Conservation (phyloP, 2,329 filamentous ascomycete species). For the Epichloe gansuensis region DNA sequence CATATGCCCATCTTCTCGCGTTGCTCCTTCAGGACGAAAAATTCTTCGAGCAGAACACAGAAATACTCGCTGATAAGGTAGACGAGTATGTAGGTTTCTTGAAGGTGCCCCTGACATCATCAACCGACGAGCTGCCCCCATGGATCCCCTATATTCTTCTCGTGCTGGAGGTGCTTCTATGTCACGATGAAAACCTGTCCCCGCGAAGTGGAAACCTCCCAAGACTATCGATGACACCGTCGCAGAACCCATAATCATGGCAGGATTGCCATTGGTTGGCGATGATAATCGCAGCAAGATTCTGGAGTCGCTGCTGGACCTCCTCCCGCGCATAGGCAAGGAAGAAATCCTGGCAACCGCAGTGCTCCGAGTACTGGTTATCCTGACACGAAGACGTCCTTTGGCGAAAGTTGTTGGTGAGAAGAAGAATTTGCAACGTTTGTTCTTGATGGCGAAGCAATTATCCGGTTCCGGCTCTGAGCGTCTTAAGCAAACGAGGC, state of each 20-base stretch:
- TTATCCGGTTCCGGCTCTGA: conserved; percentile 68
- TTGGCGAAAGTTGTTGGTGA: conserved; percentile 69
- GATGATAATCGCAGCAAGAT: conserved; percentile 56
- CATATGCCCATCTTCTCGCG: conserved; percentile 84
- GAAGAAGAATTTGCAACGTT: conserved; percentile 75
- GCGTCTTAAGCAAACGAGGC: conserved; percentile 47
- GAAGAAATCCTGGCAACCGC: conserved; percentile 77
- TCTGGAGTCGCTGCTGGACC: conserved; percentile 65
- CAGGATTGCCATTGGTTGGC: conserved; percentile 42
- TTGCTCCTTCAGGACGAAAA: conserved; percentile 70
- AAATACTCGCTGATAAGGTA: conserved; percentile 66
- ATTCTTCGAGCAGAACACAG: conserved; percentile 69
- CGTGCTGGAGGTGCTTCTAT: conserved; percentile 81
- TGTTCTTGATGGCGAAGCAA: conserved; percentile 95
- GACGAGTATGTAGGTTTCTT: conserved; percentile 68
- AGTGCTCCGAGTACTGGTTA: conserved; percentile 70
- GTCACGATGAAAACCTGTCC: conserved; percentile 71
- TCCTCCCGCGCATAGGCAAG: conserved; percentile 78
- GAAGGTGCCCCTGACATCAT: conserved; percentile 52
- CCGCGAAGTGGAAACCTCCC: conserved; percentile 57
- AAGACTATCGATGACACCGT: conserved; percentile 35
- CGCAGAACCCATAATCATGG: conserved; percentile 46
- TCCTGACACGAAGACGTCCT: conserved; percentile 68
- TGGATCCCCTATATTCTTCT: conserved; percentile 89
- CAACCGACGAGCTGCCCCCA: conserved; percentile 68